A percentile compares a stretch with the other conserved stretches of the same genome.
phyloP scores from a whole-genome alignment of 805 yeast genomes.

The Osmozyma mogii region DNA sequence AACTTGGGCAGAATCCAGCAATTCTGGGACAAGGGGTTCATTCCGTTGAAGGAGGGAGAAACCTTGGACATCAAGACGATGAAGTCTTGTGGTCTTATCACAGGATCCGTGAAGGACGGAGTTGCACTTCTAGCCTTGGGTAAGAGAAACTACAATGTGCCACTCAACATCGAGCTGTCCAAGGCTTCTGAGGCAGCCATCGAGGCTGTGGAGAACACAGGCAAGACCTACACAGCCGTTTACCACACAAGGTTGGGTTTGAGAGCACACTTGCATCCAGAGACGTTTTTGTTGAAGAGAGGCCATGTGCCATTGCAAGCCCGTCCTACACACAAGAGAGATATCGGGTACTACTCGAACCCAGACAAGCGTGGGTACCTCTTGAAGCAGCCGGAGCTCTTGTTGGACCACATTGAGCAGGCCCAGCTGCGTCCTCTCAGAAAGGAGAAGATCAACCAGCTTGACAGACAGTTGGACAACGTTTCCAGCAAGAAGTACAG shows the following conservation, averaged over 20 bases:
- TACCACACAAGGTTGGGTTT: constrained; percentile 60
- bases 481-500: constrained; percentile 16
- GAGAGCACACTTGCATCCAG: constrained; percentile 71
- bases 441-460: constrained; percentile 21
- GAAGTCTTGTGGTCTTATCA: constrained; percentile 64
- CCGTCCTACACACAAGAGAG: constrained; percentile 77
- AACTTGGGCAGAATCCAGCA: constrained; percentile 64
- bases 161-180: constrained; percentile 73
- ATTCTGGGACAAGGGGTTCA: constrained; percentile 61
- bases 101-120: constrained; percentile 70
- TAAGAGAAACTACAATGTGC: constrained; percentile 39
- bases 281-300: constrained; percentile 54
- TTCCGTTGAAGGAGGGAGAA: constrained; percentile 51
- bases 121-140: constrained; percentile 75
- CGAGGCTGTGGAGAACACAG: constrained; percentile 58
- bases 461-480: constrained; percentile 29
- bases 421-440: constrained; percentile 9
- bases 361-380: constrained; percentile 72
- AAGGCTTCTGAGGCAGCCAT: constrained; percentile 74
- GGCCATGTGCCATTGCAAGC: constrained; percentile 82
- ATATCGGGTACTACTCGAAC: constrained; percentile 69
- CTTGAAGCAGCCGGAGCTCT: constrained; percentile 29
- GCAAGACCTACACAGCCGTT: constrained; percentile 67
- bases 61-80: constrained; percentile 68
- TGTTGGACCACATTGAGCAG: constrained; percentile 29